Conservation (phyloP, 495 filamentous ascomycete species). For the Aeminium ludgeri region DNA sequence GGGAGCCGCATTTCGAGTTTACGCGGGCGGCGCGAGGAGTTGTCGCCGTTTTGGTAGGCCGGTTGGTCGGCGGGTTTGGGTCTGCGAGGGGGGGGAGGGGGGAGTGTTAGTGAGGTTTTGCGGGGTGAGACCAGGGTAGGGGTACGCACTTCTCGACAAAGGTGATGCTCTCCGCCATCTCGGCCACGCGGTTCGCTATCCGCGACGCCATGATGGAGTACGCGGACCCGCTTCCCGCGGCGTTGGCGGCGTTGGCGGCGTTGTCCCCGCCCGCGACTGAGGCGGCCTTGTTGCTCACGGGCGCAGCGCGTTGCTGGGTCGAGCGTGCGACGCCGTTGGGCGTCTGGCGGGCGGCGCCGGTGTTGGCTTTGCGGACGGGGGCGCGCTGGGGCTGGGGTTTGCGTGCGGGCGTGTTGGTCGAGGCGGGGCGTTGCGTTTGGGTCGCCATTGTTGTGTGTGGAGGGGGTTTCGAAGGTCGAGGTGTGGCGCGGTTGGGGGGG, state of each 20-base stretch:
- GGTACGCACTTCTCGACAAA: constrained; percentile 24
- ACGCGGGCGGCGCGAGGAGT: constrained; percentile 23
- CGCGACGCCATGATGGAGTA: constrained; percentile 26
- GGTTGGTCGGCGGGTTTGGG: constrained; percentile 4
- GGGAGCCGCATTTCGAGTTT: constrained; percentile 28
- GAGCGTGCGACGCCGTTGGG: constrained; percentile 1
- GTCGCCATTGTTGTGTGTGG: constrained; percentile 1
- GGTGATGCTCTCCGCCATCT: constrained; percentile 29
- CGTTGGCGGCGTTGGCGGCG: neutral
- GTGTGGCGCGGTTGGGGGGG: too few species aligned
- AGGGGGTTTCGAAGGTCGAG: neutral
- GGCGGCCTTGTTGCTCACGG: constrained; percentile 11
- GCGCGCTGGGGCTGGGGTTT: constrained; percentile 10
- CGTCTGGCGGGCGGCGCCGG: constrained; percentile 4
- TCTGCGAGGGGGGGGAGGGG: neutral
- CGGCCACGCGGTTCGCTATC: constrained; percentile 27
- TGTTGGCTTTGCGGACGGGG: constrained; percentile 8
- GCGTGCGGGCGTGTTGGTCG: constrained; percentile 11
- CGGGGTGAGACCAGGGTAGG: neutral
- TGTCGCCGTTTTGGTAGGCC: constrained; percentile 9
- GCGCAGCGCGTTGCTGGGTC: constrained; percentile 6
- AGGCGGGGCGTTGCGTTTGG: constrained; percentile 3
- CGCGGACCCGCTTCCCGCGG: constrained; percentile 12
- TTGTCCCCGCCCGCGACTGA: constrained; percentile 12
- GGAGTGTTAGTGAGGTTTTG: neutral